Conservation (phyloP, 306 rosid species). For the Vigna unguiculata region DNA sequence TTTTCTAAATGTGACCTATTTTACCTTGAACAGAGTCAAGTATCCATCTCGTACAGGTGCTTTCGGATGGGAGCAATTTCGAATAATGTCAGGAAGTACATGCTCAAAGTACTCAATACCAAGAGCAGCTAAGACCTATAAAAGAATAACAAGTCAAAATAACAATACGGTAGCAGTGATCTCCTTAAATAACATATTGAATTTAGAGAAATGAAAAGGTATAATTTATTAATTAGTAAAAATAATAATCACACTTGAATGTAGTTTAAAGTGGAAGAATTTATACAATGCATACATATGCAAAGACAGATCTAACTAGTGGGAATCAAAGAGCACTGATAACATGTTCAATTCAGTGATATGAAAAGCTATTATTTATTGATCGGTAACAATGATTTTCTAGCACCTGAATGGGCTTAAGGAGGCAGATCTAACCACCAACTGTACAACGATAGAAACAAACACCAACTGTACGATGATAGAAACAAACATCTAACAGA, state of each 20-base stretch:
- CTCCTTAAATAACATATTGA: not conserved
- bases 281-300: not conserved
- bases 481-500: not conserved
- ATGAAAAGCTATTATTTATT: not conserved
- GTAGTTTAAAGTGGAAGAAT: not conserved
- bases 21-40: conserved; percentile 94
- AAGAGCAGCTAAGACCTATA: conserved; percentile 92
- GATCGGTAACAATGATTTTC: not conserved
- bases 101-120: conserved; percentile 85
- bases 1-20: not conserved
- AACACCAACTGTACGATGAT: not conserved
- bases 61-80: conserved; percentile 90
- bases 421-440: no score
- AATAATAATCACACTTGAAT: not conserved
- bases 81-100: conserved; percentile 92
- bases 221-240: not conserved
- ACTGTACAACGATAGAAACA: not conserved
- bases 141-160: conserved; percentile 25
- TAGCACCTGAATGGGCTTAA: not conserved
- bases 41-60: conserved; percentile 98
- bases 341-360: not conserved
- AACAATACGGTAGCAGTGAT: conserved; percentile 23
- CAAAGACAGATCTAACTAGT: not conserved
- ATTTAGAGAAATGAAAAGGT: not conserved
- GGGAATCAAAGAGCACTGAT: not conserved